Conservation (phyloP, 176 grass and related monocot species). For the Aegilops umbellulata region DNA sequence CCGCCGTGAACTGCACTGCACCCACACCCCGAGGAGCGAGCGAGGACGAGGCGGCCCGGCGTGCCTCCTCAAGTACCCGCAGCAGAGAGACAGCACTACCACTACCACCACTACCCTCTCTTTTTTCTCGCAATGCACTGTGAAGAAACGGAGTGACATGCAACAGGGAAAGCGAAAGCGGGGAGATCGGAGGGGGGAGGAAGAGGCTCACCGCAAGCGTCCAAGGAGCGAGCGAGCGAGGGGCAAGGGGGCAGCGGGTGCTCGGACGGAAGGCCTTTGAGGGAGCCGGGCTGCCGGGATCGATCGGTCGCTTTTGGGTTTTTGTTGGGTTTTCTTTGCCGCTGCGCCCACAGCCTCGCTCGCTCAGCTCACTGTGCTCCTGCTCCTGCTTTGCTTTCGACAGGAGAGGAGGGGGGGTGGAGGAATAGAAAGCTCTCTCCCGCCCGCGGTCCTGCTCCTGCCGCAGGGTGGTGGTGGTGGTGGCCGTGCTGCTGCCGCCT, state of each 20-base stretch:
- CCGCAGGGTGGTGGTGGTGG: constrained; percentile 12
- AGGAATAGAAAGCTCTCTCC: constrained; percentile 41
- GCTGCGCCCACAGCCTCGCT: background rate
- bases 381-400: background rate
- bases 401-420: background rate
- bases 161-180: background rate
- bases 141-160: constrained; percentile 22
- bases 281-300: background rate
- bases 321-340: constrained; percentile 6
- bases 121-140: background rate
- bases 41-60: constrained; percentile 27
- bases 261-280: constrained; percentile 36
- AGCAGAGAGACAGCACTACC: background rate
- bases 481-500: background rate
- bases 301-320: constrained; percentile 19
- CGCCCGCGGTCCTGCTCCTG: constrained; percentile 16
- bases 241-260: constrained; percentile 26
- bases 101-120: background rate
- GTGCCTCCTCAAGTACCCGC: constrained; percentile 52
- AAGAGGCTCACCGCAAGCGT: constrained; percentile 44
- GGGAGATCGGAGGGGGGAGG: constrained; percentile 17
- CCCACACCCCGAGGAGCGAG: background rate
- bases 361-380: background rate
- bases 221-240: background rate
- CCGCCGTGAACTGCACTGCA: background rate